Evolutionary conservation across 768 basidiomycete genomes (phyloP).

Genomic region (Suillus ampliporus): DNA sequence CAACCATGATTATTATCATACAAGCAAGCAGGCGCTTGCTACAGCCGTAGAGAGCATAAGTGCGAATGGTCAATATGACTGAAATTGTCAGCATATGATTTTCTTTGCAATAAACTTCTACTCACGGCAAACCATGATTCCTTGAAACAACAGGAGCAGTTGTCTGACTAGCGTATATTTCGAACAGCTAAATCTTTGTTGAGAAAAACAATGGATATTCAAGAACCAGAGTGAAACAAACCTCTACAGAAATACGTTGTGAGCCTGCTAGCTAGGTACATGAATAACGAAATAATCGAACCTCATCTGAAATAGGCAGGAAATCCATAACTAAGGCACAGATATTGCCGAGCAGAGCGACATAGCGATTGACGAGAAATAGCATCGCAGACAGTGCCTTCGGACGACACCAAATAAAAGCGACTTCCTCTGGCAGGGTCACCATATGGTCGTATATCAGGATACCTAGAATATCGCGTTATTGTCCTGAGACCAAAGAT

Average conservation of each 20-base stretch:
- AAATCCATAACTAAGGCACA: slow-evolving; percentile 36
- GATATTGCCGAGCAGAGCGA: slow-evolving; percentile 48
- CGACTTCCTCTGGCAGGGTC: slow-evolving; percentile 44
- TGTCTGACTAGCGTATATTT: slow-evolving; percentile 47
- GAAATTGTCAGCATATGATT: neutral
- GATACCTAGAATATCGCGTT: slow-evolving; percentile 21
- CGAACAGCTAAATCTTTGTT: slow-evolving; percentile 42
- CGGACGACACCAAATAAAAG: slow-evolving; percentile 50
- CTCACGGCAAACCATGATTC: slow-evolving; percentile 54
- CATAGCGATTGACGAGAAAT: slow-evolving; percentile 58
- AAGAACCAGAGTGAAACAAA: neutral
- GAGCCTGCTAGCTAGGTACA: neutral
- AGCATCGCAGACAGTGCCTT: slow-evolving; percentile 45
- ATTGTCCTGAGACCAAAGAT: neutral
- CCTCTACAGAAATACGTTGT: slow-evolving; percentile 11
- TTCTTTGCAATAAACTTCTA: slow-evolving; percentile 1
- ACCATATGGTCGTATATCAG: slow-evolving; percentile 37
- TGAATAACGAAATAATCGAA: neutral
- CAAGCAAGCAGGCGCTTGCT: slow-evolving; percentile 43
- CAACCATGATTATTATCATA: slow-evolving; percentile 38
- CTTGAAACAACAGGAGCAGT: slow-evolving; percentile 46
- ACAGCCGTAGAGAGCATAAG: slow-evolving; percentile 54
- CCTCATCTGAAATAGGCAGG: slow-evolving; percentile 22
- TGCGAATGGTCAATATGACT: slow-evolving; percentile 54
- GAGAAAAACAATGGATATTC: neutral